A percentile compares a stretch with the other conserved stretches of the same genome.
Conservation (phyloP, 306 rosid species). For the Begonia fuchsioides region DNA sequence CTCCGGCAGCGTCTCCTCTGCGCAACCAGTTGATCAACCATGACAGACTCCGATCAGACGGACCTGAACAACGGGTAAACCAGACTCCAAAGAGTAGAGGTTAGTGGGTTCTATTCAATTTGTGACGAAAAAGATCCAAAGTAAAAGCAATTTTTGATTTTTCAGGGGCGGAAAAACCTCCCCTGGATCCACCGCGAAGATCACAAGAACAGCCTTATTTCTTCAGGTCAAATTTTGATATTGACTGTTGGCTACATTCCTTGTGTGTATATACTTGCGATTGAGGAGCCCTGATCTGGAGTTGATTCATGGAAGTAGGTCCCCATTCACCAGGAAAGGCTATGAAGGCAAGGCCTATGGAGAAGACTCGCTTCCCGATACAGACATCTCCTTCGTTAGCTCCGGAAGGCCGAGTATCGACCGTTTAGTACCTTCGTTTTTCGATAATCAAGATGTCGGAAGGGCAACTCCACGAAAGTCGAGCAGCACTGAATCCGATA, state of each 20-base stretch:
- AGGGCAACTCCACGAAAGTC: slow-evolving; percentile 33
- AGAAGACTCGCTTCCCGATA: slow-evolving; percentile 24
- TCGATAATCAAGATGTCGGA: slow-evolving; percentile 25
- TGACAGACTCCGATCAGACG: slow-evolving; percentile 12
- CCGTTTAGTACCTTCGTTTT: slow-evolving; percentile 22
- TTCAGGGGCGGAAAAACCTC: slow-evolving; percentile 11
- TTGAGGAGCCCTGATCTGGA: not conserved
- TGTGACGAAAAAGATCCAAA: no score
- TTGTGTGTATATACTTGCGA: not conserved
- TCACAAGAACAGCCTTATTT: slow-evolving; percentile 16
- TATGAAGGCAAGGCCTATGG: slow-evolving; percentile 34
- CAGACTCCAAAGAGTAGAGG: not conserved
- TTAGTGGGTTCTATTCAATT: not conserved
- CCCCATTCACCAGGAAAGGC: slow-evolving; percentile 68
- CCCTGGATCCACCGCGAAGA: slow-evolving; percentile 7
- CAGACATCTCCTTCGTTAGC: slow-evolving; percentile 60
- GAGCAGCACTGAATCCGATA: slow-evolving; percentile 40
- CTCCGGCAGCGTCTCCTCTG: slow-evolving; percentile 38
- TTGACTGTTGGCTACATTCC: no score
- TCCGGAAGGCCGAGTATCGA: slow-evolving; percentile 53
- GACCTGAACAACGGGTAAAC: slow-evolving; percentile 11
- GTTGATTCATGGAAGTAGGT: slow-evolving; percentile 36
- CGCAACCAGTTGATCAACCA: slow-evolving; percentile 22
- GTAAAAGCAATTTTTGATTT: not conserved
- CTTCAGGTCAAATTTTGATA: slow-evolving; percentile 7